These are phyloP conservation scores for Termitomyces sp. DNA, from an alignment of 768 basidiomycete species.

Conservation along the genomic window DNA sequence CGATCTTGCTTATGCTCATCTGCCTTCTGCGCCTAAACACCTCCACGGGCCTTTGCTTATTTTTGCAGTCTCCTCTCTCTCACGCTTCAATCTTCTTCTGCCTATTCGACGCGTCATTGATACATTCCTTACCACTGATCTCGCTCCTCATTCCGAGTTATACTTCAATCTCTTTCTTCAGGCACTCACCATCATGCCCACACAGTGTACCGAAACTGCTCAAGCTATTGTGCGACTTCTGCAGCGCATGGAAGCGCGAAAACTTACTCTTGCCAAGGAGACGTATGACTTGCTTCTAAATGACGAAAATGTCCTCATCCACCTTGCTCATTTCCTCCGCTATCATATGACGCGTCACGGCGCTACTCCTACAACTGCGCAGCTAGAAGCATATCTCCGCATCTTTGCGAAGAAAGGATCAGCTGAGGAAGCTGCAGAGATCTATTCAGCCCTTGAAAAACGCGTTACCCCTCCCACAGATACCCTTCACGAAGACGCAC, in stretches of 20 bases:
- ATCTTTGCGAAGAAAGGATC: conserved; percentile 40
- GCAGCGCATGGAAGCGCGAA: conserved; percentile 42
- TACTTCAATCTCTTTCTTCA: conserved; percentile 54
- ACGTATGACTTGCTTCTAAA: conserved; percentile 44
- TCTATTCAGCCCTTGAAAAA: conserved; percentile 28
- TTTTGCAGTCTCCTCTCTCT: conserved; percentile 44
- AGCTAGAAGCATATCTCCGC: conserved; percentile 47
- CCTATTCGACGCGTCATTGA: conserved; percentile 43
- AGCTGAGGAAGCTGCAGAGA: not conserved
- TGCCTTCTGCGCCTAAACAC: conserved; percentile 25
- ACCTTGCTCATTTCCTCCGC: conserved; percentile 45
- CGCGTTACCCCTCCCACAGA: not conserved
- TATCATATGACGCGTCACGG: conserved; percentile 37
- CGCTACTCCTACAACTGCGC: conserved; percentile 32
- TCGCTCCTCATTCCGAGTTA: conserved; percentile 22
- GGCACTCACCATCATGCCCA: conserved; percentile 40
- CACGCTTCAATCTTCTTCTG: conserved; percentile 42
- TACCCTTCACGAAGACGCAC: not conserved
- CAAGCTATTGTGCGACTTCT: conserved; percentile 38
- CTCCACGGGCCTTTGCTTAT: conserved; percentile 42
- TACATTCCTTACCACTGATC: conserved; percentile 32
- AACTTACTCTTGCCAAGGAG: conserved; percentile 33
- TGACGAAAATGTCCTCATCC: conserved; percentile 47
- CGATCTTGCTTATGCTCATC: conserved; percentile 39
- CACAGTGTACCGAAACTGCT: conserved; percentile 34